Evolutionary conservation across 2,329 filamentous ascomycete species (phyloP).

Genomic region (Aspergillus pseudoterreus): DNA sequence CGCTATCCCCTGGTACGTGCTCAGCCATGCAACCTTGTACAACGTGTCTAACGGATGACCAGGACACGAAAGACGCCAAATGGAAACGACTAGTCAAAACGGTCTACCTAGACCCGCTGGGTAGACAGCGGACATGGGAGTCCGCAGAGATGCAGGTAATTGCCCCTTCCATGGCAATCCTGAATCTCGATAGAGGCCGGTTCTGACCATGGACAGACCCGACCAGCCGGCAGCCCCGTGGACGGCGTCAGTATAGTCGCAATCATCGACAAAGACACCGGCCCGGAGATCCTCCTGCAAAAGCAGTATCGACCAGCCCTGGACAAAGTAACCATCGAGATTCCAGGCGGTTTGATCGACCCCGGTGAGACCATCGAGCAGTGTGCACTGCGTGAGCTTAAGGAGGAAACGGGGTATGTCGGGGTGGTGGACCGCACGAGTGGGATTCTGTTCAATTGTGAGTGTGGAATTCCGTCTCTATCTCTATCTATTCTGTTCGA

Average conservation of each 20-base stretch:
- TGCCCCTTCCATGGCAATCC: background rate
- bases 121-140: conserved; percentile 43
- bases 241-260: conserved; percentile 60
- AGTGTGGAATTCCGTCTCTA: conserved; percentile 25
- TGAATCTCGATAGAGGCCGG: background rate
- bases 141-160: conserved; percentile 42
- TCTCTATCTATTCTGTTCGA: background rate
- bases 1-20: too few relatives aligned
- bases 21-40: too few relatives aligned
- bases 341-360: conserved; percentile 59
- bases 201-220: conserved; percentile 28
- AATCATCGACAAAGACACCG: conserved; percentile 52
- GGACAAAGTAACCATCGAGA: conserved; percentile 56
- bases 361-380: conserved; percentile 53
- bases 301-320: conserved; percentile 60
- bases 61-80: conserved; percentile 38
- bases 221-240: conserved; percentile 51
- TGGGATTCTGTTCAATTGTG: conserved; percentile 39
- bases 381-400: conserved; percentile 56
- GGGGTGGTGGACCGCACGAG: conserved; percentile 43
- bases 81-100: conserved; percentile 43
- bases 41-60: background rate
- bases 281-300: conserved; percentile 50
- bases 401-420: conserved; percentile 63
- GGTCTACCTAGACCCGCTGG: conserved; percentile 41